These are phyloP conservation scores for Aureobasidium namibiae DNA, from an alignment of 2,329 filamentous ascomycete species.

Conservation along the genomic window DNA sequence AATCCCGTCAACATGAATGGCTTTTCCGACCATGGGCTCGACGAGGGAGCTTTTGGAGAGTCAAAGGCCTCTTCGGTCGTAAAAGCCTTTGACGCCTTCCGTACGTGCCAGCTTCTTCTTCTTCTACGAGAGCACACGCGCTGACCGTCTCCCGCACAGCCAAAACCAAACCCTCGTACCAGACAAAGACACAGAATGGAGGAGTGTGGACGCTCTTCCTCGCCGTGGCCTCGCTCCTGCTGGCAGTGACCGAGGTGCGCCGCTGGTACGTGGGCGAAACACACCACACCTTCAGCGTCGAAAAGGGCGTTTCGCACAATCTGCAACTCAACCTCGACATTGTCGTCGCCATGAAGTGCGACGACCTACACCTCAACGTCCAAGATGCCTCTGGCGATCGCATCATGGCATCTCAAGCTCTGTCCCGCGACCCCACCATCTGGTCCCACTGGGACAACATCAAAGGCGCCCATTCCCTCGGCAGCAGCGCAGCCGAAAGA, in stretches of 20 bases:
- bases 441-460: constrained; percentile 79
- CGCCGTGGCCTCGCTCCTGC: constrained; percentile 61
- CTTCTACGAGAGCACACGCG: neutral
- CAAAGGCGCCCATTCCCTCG: constrained; percentile 47
- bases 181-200: constrained; percentile 72
- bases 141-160: constrained; percentile 44
- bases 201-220: constrained; percentile 91
- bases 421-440: constrained; percentile 67
- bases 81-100: constrained; percentile 93
- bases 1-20: constrained; percentile 59
- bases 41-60: constrained; percentile 74
- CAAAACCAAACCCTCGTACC: constrained; percentile 92
- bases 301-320: constrained; percentile 78
- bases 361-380: constrained; percentile 88
- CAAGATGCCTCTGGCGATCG: constrained; percentile 91
- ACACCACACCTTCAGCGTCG: constrained; percentile 84
- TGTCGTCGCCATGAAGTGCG: constrained; percentile 82
- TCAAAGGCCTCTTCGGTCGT: constrained; percentile 53
- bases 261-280: constrained; percentile 82
- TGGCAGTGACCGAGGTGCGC: constrained; percentile 67
- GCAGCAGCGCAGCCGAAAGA: constrained; percentile 52
- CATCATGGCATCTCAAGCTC: constrained; percentile 68
- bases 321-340: constrained; percentile 94
- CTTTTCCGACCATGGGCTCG: constrained; percentile 59
- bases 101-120: constrained; percentile 41